A percentile compares a stretch with the other conserved stretches of the same genome.
phyloP scores from a whole-genome alignment of 495 filamentous ascomycete species.

The Xylaria palmicola region DNA sequence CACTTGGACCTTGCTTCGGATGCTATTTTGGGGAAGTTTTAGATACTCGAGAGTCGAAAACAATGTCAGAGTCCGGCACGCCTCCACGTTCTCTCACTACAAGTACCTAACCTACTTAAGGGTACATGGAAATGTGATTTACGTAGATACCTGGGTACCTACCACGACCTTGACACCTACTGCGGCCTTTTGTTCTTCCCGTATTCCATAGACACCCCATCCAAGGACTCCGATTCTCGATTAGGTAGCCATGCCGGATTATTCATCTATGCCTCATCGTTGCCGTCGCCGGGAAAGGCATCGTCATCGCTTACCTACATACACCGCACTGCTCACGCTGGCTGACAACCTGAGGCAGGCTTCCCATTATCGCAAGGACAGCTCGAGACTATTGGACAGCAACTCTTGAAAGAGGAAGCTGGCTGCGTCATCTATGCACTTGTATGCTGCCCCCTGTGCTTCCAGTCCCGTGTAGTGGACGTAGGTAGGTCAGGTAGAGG shows the following conservation, averaged over 20 bases:
- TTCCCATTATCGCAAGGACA: background rate
- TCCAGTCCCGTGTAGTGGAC: background rate
- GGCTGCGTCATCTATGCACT: conserved; percentile 6
- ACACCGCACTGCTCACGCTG: conserved; percentile 1
- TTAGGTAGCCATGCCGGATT: background rate
- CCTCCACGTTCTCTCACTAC: too few relatives aligned
- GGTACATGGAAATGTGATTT: too few relatives aligned
- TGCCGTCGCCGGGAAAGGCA: background rate
- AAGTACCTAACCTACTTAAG: too few relatives aligned
- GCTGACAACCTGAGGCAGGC: background rate
- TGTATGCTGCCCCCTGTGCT: background rate
- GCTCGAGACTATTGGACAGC: background rate
- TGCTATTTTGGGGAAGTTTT: background rate
- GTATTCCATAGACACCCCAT: too few relatives aligned
- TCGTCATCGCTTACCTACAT: conserved; percentile 12
- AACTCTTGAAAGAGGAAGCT: conserved; percentile 9
- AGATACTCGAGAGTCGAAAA: background rate
- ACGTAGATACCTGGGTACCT: too few relatives aligned
- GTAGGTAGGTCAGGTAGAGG: background rate
- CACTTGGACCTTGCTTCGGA: background rate
- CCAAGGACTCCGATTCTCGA: background rate
- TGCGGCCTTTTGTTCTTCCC: too few relatives aligned
- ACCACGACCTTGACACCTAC: too few relatives aligned
- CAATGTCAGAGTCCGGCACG: too few relatives aligned
- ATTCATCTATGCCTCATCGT: conserved; percentile 5